These are phyloP conservation scores for Quercus tomentella DNA, from an alignment of 331 rosid genomes.

Conservation along the genomic window DNA sequence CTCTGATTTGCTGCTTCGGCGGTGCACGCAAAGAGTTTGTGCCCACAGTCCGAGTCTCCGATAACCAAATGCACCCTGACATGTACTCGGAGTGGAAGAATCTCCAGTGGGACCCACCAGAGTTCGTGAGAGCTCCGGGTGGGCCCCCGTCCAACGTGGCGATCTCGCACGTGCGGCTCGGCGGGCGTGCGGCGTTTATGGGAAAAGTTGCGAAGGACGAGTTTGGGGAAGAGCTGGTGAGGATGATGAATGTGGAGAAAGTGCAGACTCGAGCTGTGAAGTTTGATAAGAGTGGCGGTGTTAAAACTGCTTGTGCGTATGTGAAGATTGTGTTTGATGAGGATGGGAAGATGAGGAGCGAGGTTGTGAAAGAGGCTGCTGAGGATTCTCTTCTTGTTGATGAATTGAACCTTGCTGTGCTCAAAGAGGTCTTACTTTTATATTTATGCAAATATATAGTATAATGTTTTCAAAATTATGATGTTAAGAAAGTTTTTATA, in stretches of 20 bases:
- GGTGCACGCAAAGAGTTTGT: slow-evolving; percentile 74
- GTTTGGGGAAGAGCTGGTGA: slow-evolving; percentile 62
- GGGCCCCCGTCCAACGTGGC: slow-evolving; percentile 83
- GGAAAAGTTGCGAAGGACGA: slow-evolving; percentile 82
- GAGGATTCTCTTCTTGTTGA: slow-evolving; percentile 55
- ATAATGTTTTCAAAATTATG: no score
- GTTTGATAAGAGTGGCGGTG: slow-evolving; percentile 29
- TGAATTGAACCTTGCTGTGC: slow-evolving; percentile 71
- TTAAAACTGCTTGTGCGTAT: slow-evolving; percentile 49
- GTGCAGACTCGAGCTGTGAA: slow-evolving; percentile 81
- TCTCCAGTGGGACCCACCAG: slow-evolving; percentile 99
- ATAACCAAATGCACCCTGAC: slow-evolving; percentile 73
- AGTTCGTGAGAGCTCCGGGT: slow-evolving; percentile 76
- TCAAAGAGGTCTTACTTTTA: slow-evolving; percentile 65
- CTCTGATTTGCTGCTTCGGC: slow-evolving; percentile 84
- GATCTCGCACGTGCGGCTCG: slow-evolving; percentile 75
- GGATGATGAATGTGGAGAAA: slow-evolving; percentile 71
- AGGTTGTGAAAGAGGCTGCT: slow-evolving; percentile 50
- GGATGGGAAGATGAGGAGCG: slow-evolving; percentile 58
- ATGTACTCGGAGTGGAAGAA: slow-evolving; percentile 87
- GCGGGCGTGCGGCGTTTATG: slow-evolving; percentile 84
- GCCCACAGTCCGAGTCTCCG: slow-evolving; percentile 76
- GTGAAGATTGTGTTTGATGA: slow-evolving; percentile 70
- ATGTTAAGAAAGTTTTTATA: no score
- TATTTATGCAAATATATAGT: no score